Evolutionary conservation across 148 eudicot species (phyloP).

Genomic region (Beta vulgaris): DNA sequence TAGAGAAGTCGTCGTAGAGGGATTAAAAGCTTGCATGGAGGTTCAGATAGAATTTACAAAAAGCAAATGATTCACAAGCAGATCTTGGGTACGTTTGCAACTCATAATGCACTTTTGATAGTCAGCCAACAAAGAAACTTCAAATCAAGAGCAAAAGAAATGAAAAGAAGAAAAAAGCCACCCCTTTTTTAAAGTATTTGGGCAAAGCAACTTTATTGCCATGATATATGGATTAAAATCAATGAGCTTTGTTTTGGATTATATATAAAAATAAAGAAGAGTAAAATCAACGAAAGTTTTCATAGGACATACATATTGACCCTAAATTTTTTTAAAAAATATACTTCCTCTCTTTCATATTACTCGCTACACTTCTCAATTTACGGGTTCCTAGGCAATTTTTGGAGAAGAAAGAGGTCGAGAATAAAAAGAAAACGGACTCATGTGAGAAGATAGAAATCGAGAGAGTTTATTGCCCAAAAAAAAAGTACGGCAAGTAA

Average conservation of each 20-base stretch:
- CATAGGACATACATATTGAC: slow-evolving; percentile 10
- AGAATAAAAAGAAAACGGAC: no score
- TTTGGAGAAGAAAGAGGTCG: no score
- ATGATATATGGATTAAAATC: slow-evolving; percentile 29
- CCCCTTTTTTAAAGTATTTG: slow-evolving; percentile 25
- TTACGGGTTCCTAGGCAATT: no score
- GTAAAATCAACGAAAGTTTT: slow-evolving; percentile 7
- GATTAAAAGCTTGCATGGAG: slow-evolving; percentile 4
- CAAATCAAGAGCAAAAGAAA: slow-evolving; percentile 26
- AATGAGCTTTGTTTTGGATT: slow-evolving; percentile 20
- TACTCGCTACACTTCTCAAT: no score
- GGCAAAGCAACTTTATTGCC: slow-evolving; percentile 36
- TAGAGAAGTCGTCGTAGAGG: background rate
- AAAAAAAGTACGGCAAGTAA: no score
- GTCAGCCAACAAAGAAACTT: slow-evolving; percentile 29
- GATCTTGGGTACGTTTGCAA: slow-evolving; percentile 13
- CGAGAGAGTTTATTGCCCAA: no score
- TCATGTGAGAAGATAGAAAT: no score
- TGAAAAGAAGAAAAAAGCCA: slow-evolving; percentile 10
- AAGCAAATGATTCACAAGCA: slow-evolving; percentile 1
- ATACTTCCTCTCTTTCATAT: no score
- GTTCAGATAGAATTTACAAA: slow-evolving; percentile 5
- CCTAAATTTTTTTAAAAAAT: background rate
- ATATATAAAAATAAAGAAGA: slow-evolving; percentile 8
- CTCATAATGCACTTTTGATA: slow-evolving; percentile 27